phyloP scores from a whole-genome alignment of 176 grass and related monocot species.

The Eragrostis curvula region DNA sequence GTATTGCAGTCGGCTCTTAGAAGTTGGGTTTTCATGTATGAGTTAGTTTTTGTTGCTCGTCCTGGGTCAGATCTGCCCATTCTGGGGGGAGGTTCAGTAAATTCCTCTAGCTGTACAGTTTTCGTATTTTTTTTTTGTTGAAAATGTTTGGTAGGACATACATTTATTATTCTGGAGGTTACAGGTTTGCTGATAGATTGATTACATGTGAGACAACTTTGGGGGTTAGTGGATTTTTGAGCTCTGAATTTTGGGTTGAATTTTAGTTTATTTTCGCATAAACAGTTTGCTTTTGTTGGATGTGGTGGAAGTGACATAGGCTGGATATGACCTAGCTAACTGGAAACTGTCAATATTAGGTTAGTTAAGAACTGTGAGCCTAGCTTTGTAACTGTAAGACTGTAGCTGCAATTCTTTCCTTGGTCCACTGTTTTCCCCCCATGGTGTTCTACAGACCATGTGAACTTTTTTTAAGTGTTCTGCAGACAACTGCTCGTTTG shows the following conservation, averaged over 20 bases:
- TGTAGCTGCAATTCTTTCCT: not conserved
- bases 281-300: not conserved
- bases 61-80: not conserved
- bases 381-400: not conserved
- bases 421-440: not conserved
- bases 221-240: not conserved
- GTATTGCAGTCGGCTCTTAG: constrained; percentile 17
- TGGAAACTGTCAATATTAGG: not conserved
- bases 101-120: not conserved
- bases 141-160: constrained; percentile 9
- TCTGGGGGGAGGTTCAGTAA: not conserved
- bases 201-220: not conserved
- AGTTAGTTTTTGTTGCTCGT: constrained; percentile 15
- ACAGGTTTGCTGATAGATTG: not conserved
- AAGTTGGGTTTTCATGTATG: constrained; percentile 3
- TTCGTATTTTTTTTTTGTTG: not conserved
- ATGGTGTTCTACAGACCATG: not conserved
- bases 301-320: not conserved
- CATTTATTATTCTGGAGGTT: constrained; percentile 21
- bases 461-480: not conserved
- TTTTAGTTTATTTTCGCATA: not conserved
- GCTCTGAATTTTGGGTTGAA: not conserved
- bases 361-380: not conserved
- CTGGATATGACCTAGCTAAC: not conserved
- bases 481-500: not conserved